These are phyloP conservation scores for Neospermospora avenae DNA, from an alignment of 2,329 filamentous ascomycete genomes.

Conservation along the genomic window DNA sequence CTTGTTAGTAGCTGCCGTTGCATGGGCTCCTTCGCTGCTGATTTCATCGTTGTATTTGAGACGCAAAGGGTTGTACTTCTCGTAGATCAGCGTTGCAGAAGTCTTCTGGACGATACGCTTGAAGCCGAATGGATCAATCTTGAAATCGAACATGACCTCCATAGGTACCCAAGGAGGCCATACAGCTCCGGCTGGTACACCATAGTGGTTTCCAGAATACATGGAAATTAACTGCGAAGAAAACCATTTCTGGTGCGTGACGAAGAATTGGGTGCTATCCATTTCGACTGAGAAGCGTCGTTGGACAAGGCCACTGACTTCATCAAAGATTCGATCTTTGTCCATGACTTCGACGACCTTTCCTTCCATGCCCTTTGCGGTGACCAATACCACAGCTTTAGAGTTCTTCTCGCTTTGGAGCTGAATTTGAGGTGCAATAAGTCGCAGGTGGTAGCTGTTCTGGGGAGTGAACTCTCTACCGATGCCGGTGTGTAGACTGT, in stretches of 20 bases:
- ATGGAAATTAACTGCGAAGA: constrained; percentile 79
- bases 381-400: constrained; percentile 94
- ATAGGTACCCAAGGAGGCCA: constrained; percentile 99
- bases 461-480: constrained; percentile 84
- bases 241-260: constrained; percentile 91
- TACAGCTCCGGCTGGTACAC: constrained; percentile 74
- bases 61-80: constrained; percentile 96
- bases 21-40: constrained; percentile 51
- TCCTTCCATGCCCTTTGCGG: constrained; percentile 95
- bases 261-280: constrained; percentile 98
- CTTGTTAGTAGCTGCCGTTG: constrained; percentile 48
- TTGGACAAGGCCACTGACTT: constrained; percentile 92
- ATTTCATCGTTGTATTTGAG: constrained; percentile 97
- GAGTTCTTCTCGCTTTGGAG: constrained; percentile 97
- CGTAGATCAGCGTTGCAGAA: constrained; percentile 88
- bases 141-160: constrained; percentile 97
- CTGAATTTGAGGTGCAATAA: constrained; percentile 97
- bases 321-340: constrained; percentile 85
- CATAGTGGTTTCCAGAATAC: constrained; percentile 93
- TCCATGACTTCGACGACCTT: constrained; percentile 99
- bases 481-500: constrained; percentile 71
- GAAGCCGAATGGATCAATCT: constrained; percentile 94
- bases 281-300: constrained; percentile 91
- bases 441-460: constrained; percentile 88
- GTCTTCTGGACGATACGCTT: constrained; percentile 96